These are phyloP conservation scores for Globisporangium paddicum DNA, from an alignment of 352 stramenopile genomes.

Conservation along the genomic window DNA sequence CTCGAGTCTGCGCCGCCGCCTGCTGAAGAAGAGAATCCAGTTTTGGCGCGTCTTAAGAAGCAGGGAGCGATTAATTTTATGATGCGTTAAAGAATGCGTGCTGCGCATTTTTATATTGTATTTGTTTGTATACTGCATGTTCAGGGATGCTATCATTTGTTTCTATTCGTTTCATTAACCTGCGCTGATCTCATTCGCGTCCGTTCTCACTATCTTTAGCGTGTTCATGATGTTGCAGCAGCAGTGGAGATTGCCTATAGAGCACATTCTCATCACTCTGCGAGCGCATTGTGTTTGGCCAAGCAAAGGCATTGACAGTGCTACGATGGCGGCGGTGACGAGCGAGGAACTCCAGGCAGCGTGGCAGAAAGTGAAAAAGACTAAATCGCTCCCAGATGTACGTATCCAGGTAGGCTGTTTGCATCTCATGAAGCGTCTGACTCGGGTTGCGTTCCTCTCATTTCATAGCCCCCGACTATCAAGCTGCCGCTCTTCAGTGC, in stretches of 20 bases:
- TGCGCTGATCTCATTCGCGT: neutral
- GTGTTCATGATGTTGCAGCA: neutral
- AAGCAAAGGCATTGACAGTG: no score
- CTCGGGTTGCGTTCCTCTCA: neutral
- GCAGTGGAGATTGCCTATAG: neutral
- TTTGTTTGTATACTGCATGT: neutral
- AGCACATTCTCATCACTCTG: neutral
- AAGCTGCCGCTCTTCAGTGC: conserved; percentile 54
- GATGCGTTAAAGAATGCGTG: conserved; percentile 37
- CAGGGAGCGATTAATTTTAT: conserved; percentile 85
- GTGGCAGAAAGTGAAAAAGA: conserved; percentile 64
- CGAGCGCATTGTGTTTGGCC: neutral
- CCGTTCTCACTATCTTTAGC: conserved; percentile 1
- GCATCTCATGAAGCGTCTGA: neutral
- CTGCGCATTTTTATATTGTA: neutral
- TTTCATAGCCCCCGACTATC: conserved; percentile 39
- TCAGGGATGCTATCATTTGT: neutral
- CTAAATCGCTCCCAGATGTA: conserved; percentile 46
- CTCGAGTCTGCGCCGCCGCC: conserved; percentile 24
- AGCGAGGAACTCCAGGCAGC: conserved; percentile 62
- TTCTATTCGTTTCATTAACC: conserved; percentile 4
- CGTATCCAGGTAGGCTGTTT: neutral
- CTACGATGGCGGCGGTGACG: conserved; percentile 55
- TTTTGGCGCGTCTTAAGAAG: conserved; percentile 71
- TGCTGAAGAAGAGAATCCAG: conserved; percentile 57